Base-by-base conservation (phyloP, 2,329 filamentous ascomycete genomes). In the Madurella fahalii region DNA sequence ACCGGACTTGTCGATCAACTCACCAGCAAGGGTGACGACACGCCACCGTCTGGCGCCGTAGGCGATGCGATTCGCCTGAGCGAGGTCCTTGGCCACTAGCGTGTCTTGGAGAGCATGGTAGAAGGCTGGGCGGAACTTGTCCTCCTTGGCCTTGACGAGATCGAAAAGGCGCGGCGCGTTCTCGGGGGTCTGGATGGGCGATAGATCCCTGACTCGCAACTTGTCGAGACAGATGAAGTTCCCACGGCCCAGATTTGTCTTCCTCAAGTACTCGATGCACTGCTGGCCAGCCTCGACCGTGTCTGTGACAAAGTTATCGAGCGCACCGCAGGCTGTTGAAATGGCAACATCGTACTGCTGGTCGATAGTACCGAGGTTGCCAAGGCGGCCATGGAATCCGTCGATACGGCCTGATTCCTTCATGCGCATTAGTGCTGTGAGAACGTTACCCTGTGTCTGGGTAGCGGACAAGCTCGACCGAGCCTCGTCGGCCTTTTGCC, bases 141-240 rank as follows among this genome's bases (percentile, higher is more conserved):
- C 86, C 39, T 96, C 85, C 72, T 96, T 95, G 17, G 92, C 82
- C 68, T 87, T 90, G 66, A 99, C 87, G 0, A 99, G 77, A 67
- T 99, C 95, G 65, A 97, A 99, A 1, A 99, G 78, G 18, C 94
- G 84, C 16, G 93, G 93, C 7, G 94, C 93, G 64, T 90, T 86
- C 70, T 99, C 94, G 0, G 94, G 94, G 0, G 94, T 99, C 56
- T 89, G 80, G 50, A 97, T 92, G 0, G 82, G 75, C 1, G 85
- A 85, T 63, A 97, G 75, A 65, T 96, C 89, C 50, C 90, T 84
- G 32, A 81, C 78, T 20, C 90, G 84, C 47, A 97, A 77, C 67
- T 93, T 91, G 70, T 99, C 90, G 15, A 99, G 80, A 62, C 94
- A 89, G 65, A 99, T 97, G 70, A 99, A 97, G 74, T 96, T 96